These are phyloP conservation scores for Aureobasidium uvarum DNA, from an alignment of 2,329 filamentous ascomycete genomes.

Conservation along the genomic window DNA sequence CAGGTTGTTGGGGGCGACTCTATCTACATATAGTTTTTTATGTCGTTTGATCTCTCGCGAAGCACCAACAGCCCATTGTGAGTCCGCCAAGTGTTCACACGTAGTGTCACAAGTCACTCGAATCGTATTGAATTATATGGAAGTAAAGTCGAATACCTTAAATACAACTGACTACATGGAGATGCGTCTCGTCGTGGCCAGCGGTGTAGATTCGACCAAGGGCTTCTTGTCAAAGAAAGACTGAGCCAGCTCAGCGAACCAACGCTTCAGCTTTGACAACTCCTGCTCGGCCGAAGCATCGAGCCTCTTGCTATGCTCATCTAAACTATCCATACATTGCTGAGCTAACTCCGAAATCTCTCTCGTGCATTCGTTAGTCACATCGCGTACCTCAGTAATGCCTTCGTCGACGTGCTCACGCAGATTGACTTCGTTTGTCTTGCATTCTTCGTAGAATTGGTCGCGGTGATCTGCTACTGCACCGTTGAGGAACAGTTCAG, in stretches of 20 bases:
- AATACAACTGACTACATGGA: background rate
- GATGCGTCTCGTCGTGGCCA: background rate
- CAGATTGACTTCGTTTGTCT: background rate
- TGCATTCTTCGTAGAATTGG: conserved; percentile 16
- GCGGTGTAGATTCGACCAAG: too few species aligned
- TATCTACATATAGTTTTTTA: background rate
- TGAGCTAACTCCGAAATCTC: conserved; percentile 13
- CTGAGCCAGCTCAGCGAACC: conserved; percentile 6
- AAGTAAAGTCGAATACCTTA: background rate
- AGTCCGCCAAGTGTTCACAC: too few species aligned
- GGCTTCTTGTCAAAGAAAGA: background rate
- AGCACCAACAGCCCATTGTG: too few species aligned
- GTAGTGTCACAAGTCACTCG: background rate
- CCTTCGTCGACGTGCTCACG: conserved; percentile 10
- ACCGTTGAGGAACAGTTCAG: conserved; percentile 5
- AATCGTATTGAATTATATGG: background rate
- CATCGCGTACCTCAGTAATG: conserved; percentile 1
- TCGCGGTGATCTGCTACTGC: conserved; percentile 12
- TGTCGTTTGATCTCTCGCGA: too few species aligned
- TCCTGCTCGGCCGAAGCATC: conserved; percentile 11
- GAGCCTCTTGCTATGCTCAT: background rate
- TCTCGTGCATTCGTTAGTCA: background rate
- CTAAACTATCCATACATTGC: conserved; percentile 1
- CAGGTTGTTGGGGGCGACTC: background rate
- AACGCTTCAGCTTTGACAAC: background rate